Base-by-base conservation (phyloP, 129 eudicot species). In the Kitagawia praeruptora region DNA sequence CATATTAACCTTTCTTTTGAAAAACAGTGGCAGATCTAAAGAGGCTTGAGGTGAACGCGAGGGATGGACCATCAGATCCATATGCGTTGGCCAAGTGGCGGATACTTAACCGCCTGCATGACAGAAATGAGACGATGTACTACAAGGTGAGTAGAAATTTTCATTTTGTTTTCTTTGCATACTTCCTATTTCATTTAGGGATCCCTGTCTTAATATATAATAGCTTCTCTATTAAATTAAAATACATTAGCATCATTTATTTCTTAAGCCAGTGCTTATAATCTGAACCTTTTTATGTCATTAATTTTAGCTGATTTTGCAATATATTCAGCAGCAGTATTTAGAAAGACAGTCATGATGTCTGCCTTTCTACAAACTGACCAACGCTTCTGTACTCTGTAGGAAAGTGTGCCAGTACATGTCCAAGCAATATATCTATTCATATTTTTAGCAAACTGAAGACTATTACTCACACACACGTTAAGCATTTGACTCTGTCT, bases 111-210 rank as follows among this genome's bases (percentile, higher is more conserved):
- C 87, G 98, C 76, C 82, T 95, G 83, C 98, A 95, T 84, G 97
- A 92, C 87, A 92, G 98, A 87, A 95, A 95, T 80, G 98, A 95
- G 86, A 95, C 98, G 21, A 90, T 95, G 98, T 95, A 92, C 86
- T 95, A 90, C 80, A 95, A 95, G 92, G 98, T 92, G 82, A 83
- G 85, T 83, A 41, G 47, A 31, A 39, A 23, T 13, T 39, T 61
- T 80, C 61, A 16, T 54, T 40, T 63, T 61, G 23, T 38, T 28
- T 6, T 19, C 58, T 38, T 77, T 77, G 34, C 12, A 0, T 2
- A 67, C 14, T 63, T 23, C 54, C 21, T n/a, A 40, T 71, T 40
- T 47, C 2, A 14, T 75, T 3, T 1, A 66, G 27, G 8, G 27
- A 23, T 56, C n/a, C 80, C 27, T 58, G 14, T 63, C 19, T 23